Evolutionary conservation across 2,329 filamentous ascomycete genomes (phyloP).

Genomic region (Tricladium varicosporioides): DNA sequence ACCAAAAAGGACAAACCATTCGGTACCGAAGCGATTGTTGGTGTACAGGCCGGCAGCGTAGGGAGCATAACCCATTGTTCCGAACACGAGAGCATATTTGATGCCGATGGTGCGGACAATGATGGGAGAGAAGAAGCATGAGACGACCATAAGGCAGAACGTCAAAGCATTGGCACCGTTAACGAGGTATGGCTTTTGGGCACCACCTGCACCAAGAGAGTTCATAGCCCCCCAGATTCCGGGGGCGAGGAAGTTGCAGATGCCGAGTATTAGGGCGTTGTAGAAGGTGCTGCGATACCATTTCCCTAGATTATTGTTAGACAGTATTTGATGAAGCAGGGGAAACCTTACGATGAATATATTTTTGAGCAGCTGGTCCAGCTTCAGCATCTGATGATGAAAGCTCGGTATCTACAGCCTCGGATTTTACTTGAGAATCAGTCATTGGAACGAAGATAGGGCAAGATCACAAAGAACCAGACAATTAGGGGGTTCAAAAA

Average conservation of each 20-base stretch:
- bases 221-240: constrained; percentile 76
- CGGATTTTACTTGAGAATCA: constrained; percentile 11
- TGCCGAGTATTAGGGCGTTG: constrained; percentile 68
- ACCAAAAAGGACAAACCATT: constrained; percentile 66
- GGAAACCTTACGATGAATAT: constrained; percentile 14
- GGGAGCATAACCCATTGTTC: constrained; percentile 69
- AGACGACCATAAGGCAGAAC: constrained; percentile 71
- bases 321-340: background rate
- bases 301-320: constrained; percentile 35
- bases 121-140: constrained; percentile 63
- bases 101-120: constrained; percentile 68
- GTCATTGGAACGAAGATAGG: constrained; percentile 6
- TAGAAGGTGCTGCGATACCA: constrained; percentile 73
- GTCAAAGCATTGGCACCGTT: constrained; percentile 68
- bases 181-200: constrained; percentile 62
- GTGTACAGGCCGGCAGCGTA: constrained; percentile 70
- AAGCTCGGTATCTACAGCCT: constrained; percentile 1
- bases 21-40: constrained; percentile 67
- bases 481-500: too few relatives aligned
- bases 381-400: constrained; percentile 23
- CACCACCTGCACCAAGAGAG: constrained; percentile 67
- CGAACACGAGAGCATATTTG: constrained; percentile 67
- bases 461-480: too few relatives aligned
- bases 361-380: constrained; percentile 10
- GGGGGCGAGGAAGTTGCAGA: constrained; percentile 69